Conservation (phyloP, 306 rosid species). For the Prunus davidiana region DNA sequence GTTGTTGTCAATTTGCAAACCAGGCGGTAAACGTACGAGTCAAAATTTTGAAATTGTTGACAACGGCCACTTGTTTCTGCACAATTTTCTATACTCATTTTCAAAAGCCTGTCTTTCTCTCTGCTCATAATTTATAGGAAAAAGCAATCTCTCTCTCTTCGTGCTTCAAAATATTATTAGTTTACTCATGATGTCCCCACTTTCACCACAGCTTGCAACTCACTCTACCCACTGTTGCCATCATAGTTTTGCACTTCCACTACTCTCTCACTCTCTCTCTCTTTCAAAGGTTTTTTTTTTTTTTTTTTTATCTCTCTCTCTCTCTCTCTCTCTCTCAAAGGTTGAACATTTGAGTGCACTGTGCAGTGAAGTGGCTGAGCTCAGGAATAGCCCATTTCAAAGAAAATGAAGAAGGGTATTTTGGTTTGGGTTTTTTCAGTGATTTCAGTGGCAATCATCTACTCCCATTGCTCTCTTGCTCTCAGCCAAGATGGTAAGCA, state of each 20-base stretch:
- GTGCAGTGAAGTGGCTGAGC: not conserved
- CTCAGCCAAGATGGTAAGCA: constrained; percentile 72
- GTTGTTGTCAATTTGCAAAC: not conserved
- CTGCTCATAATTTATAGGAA: constrained; percentile 26
- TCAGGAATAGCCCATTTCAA: constrained; percentile 18
- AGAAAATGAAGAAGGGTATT: constrained; percentile 41
- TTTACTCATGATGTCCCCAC: constrained; percentile 25
- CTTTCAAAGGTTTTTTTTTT: not conserved
- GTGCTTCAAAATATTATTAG: constrained; percentile 36
- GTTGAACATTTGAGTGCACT: not conserved
- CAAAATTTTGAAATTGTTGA: constrained; percentile 21
- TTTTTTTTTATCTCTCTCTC: not conserved
- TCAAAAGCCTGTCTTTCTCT: constrained; percentile 38
- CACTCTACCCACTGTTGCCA: constrained; percentile 24
- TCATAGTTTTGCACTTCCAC: constrained; percentile 7
- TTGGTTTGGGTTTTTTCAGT: constrained; percentile 32
- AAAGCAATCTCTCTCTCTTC: constrained; percentile 30
- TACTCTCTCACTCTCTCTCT: constrained; percentile 8
- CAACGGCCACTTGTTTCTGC: constrained; percentile 23
- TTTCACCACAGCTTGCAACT: constrained; percentile 21
- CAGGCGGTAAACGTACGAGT: not conserved
- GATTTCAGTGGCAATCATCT: constrained; percentile 29
- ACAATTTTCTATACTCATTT: constrained; percentile 30
- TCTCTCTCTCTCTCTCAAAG: constrained; percentile 1
- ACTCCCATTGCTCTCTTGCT: constrained; percentile 47